Evolutionary conservation across 208 protist species (phyloP), one percentile per base, ranked within the genome.

Genomic region (Wallacemonas collosoma): DNA sequence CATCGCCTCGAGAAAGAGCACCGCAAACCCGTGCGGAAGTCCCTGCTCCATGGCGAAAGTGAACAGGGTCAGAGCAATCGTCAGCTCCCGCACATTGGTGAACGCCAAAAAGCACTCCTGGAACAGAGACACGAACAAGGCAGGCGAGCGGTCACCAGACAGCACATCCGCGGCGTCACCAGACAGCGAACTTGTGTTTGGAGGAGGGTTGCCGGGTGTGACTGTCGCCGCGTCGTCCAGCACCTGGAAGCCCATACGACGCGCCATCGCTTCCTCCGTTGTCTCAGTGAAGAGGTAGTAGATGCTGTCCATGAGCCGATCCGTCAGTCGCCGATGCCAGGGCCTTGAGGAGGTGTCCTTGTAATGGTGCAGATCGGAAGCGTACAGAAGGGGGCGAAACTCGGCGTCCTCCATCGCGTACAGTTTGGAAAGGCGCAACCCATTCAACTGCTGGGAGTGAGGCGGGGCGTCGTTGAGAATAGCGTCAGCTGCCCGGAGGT

Each of bases 11-110:
- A 78, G 57, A 11, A 94, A 66, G 15, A 94, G 26, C 8, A 96
- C 72, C 12, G 89, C 88, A 43, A 96, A 93, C 11, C 89, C 91
- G 48, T 93, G 79, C 14, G 89, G 86, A 44, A 82, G 80, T 43
- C 87, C 85, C 15, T 80, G 81, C 71, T 87, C 73, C 62, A 96
- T 66, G 26, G 87, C 61, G 12, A 68, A 68, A 65, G 79, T 44
- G 40, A 93, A 47, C 17, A 94, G 78, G 55, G 83, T 81, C 17
- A 85, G 63, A 1, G 89, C 87, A 38, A 93, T 79, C 38, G 79
- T 72, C 48, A 78, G 58, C 68, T 85, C 72, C 5, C 87, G 88
- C 17, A 96, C 56, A 7, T 12, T 41, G 4, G 39, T 9, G 17
- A 74, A 77, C 17, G 39, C 51, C 1, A 61, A 47, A 61, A 93